phyloP scores from a whole-genome alignment of 2,329 filamentous ascomycete species.

The Scorias spongiosa region DNA sequence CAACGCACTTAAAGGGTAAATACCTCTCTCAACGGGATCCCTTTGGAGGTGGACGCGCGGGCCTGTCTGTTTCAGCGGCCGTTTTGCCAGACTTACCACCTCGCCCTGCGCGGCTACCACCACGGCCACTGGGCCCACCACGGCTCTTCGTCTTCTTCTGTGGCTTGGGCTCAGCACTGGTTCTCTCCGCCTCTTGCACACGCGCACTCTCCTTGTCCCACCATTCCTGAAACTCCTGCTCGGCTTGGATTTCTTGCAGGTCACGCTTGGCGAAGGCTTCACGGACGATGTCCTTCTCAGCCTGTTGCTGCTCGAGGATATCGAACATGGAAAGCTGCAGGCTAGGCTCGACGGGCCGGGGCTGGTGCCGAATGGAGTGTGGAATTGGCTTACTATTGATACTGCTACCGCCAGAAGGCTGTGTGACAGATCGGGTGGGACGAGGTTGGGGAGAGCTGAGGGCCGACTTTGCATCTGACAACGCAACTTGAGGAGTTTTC shows the following conservation, averaged over 20 bases:
- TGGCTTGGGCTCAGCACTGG: conserved; percentile 5
- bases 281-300: conserved; percentile 66
- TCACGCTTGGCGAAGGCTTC: conserved; percentile 80
- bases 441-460: conserved; percentile 3
- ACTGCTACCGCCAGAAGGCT: conserved; percentile 7
- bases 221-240: conserved; percentile 95
- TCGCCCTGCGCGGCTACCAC: neutral
- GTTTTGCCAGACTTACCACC: neutral
- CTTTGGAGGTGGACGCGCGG: no score
- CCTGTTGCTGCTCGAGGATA: conserved; percentile 75
- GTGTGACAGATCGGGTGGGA: neutral
- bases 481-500: neutral
- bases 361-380: conserved; percentile 36
- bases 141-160: conserved; percentile 7
- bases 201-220: conserved; percentile 75
- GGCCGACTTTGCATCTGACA: conserved; percentile 11
- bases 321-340: conserved; percentile 66
- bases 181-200: conserved; percentile 25
- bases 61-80: neutral
- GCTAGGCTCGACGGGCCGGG: conserved; percentile 46
- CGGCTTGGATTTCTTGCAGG: conserved; percentile 85
- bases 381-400: conserved; percentile 22
- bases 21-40: no score
- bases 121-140: neutral
- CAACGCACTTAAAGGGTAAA: no score